Evolutionary conservation across 1,139 yeast genomes (phyloP), one percentile per base, ranked within the genome.

Genomic region (Pneumocystis wakefieldiae): DNA sequence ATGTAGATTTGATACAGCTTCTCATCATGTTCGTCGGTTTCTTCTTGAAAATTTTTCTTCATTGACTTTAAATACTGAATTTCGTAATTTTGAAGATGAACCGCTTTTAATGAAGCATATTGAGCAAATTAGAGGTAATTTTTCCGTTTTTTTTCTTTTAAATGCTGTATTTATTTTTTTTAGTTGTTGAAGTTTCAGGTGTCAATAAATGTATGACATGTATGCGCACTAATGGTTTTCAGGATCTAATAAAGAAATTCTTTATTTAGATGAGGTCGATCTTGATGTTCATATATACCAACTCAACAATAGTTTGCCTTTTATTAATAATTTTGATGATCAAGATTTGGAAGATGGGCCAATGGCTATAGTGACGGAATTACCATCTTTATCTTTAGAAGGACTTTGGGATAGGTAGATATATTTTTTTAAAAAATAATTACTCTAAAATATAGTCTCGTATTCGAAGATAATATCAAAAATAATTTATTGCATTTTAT

Each of bases 401-500:
- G 67, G 68, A 2, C 24, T 63, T 10, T 65, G 67, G 67, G 66
- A 63, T 28, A 59, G 36, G 66, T 57, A 55, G 37, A 36, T 35
- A 19, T 24, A 19, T 6, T 4, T 15, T 39, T 29, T 17, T 39
- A 60, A 38, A 15, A 7, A 29, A 28, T 38, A 65, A 62, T 63
- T 32, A 62, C 61, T 19, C 28, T 59, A 29, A 59, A 61, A 59
- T 39, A 57, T 32, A 64, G 66, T 41, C 62, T 67, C 55, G 37
- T 67, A 19, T 66, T 66, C 61, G 69, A 67, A 10, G 61, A 60
- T n/a, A 67, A 64, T 37, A 57, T 67, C n/a, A 67, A 67, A 64
- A 61, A 62, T 15, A 62, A 61, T n/a, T 60, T 67, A 37, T 59
- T 67, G 63, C 62, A 62, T 29, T 67, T 65, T 36, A 63, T 67